Conservation (phyloP, 805 yeast species). For the Torulaspora quercuum region DNA sequence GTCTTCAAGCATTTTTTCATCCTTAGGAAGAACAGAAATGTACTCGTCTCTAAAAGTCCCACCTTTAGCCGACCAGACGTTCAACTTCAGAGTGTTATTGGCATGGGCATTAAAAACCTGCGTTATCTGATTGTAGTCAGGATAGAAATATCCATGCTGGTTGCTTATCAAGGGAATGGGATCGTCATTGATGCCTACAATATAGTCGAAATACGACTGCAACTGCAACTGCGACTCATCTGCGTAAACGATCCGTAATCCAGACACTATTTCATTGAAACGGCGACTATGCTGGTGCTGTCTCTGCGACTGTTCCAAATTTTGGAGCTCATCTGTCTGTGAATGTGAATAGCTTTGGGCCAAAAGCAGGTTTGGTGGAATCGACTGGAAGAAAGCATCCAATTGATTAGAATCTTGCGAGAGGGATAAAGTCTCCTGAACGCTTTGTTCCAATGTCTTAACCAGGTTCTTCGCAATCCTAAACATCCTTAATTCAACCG, state of each 20-base stretch:
- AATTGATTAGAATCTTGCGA: conserved; percentile 32
- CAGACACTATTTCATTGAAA: conserved; percentile 39
- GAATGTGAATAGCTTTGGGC: conserved; percentile 31
- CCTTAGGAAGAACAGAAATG: conserved; percentile 32
- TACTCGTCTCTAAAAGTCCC: conserved; percentile 49
- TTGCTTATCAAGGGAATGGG: conserved; percentile 44
- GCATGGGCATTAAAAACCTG: conserved; percentile 23
- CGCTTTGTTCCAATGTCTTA: conserved; percentile 48
- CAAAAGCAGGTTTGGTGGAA: conserved; percentile 35
- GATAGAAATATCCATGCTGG: conserved; percentile 37
- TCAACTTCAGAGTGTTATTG: conserved; percentile 46
- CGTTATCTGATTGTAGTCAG: conserved; percentile 42
- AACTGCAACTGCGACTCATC: conserved; percentile 52
- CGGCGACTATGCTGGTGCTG: conserved; percentile 20
- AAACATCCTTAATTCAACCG: too few species aligned
- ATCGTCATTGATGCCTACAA: conserved; percentile 74
- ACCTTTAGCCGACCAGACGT: conserved; percentile 88
- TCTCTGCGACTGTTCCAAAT: conserved; percentile 15
- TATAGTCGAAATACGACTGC: conserved; percentile 85
- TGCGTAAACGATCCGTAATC: conserved; percentile 58
- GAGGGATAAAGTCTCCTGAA: conserved; percentile 38
- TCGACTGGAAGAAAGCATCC: conserved; percentile 39
- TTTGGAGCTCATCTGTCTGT: conserved; percentile 28
- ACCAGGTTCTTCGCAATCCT: conserved; percentile 65
- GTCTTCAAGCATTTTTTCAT: conserved; percentile 27